Base-by-base conservation (phyloP, 805 yeast species). In the Starmerella sirachaensis region DNA sequence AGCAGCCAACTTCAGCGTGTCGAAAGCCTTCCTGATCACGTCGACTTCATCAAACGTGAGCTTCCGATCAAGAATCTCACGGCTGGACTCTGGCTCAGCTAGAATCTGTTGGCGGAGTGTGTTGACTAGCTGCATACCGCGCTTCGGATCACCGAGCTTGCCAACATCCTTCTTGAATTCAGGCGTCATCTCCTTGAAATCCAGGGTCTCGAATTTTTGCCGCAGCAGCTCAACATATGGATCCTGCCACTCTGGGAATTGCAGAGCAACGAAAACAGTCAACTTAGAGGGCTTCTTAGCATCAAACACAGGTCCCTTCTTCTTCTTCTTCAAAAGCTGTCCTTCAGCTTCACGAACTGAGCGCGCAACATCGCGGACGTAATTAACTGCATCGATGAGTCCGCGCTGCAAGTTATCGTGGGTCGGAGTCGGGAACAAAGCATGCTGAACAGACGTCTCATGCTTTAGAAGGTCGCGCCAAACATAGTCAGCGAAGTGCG, bases 101-200 rank as follows among this genome's bases (percentile, higher is more conserved):
- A 68, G 62, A 49, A 91, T 68, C 64, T 93, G 76, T 57, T 78
- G 82, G 62, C 91, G 86, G 60, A 91, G 66, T 51, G 74, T 65
- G 47, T 88, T 77, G 45, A 91, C 85, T 60, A 86, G 88, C 42
- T 97, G 97, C 97, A 91, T 91, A 43, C 94, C 96, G 52, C 93
- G 78, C 72, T 91, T 91, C 81, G 86, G 82, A 54, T 91, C 97
- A 12, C 67, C 68, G 10, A 61, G 48, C 43, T 60, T 54, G 35
- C 59, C 53, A 19, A 63, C 67, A 37, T 54, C 50, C 44, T 55
- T 53, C 49, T 61, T 60, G 50, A 62, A 52, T 16, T 57, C 63
- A 9, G 58, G 57, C 19, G 58, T 46, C 51, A 60, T 55, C 19
- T 56, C 57, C 39, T 57, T 43, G 33, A 58, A 50, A 20, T 48